These are phyloP conservation scores for Cryptosporidium meleagridis DNA, from an alignment of 169 alveolate species.

Conservation along the genomic window DNA sequence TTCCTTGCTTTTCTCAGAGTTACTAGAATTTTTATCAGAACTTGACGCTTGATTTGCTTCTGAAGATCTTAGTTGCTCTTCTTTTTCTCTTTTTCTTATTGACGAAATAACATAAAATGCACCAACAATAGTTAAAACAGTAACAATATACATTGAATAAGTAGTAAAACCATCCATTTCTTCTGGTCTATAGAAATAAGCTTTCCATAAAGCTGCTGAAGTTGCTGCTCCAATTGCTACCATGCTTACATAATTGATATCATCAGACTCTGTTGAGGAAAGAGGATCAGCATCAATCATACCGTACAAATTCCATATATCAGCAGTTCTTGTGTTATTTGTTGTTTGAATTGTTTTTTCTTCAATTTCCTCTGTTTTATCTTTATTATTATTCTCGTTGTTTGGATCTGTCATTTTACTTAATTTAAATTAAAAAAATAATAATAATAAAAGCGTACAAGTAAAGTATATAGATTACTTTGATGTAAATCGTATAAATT, in stretches of 20 bases:
- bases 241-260: constrained; percentile 56
- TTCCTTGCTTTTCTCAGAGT: constrained; percentile 6
- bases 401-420: not conserved
- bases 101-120: constrained; percentile 44
- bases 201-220: constrained; percentile 72
- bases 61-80: not conserved
- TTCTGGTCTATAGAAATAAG: constrained; percentile 69
- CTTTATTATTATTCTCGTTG: constrained; percentile 2
- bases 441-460: not conserved
- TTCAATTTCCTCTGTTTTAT: not conserved
- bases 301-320: constrained; percentile 66
- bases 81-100: constrained; percentile 52
- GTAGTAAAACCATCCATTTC: constrained; percentile 72
- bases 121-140: constrained; percentile 59
- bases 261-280: constrained; percentile 33
- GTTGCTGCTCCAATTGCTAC: constrained; percentile 75
- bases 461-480: not conserved
- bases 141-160: constrained; percentile 65
- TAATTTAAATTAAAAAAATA: not conserved
- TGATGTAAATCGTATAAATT: no score
- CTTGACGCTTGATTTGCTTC: not conserved
- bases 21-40: not conserved
- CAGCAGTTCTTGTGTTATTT: constrained; percentile 6
- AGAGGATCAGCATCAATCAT: constrained; percentile 58
- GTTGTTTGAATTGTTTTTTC: not conserved